phyloP scores from a whole-genome alignment of 1,284 basidiomycete species.

The Ustilago shanxiensis region DNA sequence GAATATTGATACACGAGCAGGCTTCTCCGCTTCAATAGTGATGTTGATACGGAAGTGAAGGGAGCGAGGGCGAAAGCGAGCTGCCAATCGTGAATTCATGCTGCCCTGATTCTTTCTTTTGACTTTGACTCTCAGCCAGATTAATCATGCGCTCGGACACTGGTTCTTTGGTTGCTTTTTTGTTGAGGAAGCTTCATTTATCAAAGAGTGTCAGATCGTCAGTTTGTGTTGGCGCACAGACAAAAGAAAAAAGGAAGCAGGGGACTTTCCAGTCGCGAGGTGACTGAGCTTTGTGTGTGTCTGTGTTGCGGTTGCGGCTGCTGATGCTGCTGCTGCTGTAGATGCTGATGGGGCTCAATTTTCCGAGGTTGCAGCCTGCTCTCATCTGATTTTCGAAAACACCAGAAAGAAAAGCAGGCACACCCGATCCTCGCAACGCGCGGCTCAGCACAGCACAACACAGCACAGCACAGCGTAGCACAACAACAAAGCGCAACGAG shows the following conservation, averaged over 20 bases:
- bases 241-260: too few relatives aligned
- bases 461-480: neutral
- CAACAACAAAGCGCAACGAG: neutral
- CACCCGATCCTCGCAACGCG: constrained; percentile 10
- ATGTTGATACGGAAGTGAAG: too few relatives aligned
- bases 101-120: constrained; percentile 1
- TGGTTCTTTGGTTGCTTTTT: too few relatives aligned
- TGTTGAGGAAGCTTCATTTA: neutral
- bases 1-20: too few relatives aligned
- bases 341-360: too few relatives aligned
- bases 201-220: neutral
- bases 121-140: too few relatives aligned
- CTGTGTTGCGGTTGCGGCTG: neutral
- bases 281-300: neutral
- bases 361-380: too few relatives aligned
- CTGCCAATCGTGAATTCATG: neutral
- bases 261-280: constrained; percentile 3
- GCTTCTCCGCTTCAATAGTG: too few relatives aligned
- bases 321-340: neutral
- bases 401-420: constrained; percentile 14
- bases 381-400: constrained; percentile 20
- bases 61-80: too few relatives aligned
- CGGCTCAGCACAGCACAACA: neutral
- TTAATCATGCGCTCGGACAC: neutral
- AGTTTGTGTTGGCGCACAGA: neutral